A percentile compares a stretch with the other conserved stretches of the same genome.
phyloP scores from a whole-genome alignment of 345 rosid species.

The Syzygium grande region DNA sequence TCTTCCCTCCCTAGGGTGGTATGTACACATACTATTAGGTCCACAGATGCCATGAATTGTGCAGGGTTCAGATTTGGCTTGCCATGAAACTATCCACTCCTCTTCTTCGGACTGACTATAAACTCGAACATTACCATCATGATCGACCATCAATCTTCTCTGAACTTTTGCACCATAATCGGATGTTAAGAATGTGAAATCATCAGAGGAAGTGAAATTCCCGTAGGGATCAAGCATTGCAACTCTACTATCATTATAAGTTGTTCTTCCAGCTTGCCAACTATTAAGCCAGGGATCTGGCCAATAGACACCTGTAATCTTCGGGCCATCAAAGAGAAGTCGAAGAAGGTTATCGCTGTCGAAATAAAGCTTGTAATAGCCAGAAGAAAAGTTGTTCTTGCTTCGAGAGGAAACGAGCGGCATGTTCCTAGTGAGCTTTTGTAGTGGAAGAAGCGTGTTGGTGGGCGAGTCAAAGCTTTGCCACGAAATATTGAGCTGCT shows the following conservation, averaged over 20 bases:
- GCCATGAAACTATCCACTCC: not conserved
- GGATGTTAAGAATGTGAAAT: not conserved
- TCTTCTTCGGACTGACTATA: not conserved
- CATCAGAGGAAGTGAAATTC: not conserved
- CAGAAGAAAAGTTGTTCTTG: no score
- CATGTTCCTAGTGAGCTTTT: no score
- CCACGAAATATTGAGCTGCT: no score
- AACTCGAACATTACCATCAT: not conserved
- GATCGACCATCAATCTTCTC: not conserved
- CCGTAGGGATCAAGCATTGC: not conserved
- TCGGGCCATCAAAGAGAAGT: no score
- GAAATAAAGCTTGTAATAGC: no score
- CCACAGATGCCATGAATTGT: not conserved
- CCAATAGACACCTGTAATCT: no score
- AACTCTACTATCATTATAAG: not conserved
- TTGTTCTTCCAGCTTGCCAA: not conserved
- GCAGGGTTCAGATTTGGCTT: not conserved
- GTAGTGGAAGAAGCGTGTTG: no score
- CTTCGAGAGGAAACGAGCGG: no score
- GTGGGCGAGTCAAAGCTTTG: no score
- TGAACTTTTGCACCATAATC: not conserved
- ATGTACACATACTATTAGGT: not conserved
- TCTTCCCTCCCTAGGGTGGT: not conserved
- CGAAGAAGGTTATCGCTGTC: no score
- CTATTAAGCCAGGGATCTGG: not conserved